phyloP scores from a whole-genome alignment of 805 yeast species.

The Pichia deserticola region DNA sequence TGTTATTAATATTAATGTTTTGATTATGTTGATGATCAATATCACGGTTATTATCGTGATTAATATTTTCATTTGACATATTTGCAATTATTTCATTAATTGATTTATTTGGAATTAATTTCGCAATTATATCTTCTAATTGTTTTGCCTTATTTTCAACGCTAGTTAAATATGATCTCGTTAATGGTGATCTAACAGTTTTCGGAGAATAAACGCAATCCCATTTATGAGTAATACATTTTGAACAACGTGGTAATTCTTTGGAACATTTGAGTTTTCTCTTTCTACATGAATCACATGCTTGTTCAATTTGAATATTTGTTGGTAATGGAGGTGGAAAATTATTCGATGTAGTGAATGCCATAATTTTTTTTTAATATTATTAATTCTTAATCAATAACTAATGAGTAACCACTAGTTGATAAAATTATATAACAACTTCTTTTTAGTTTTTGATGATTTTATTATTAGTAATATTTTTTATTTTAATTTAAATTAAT shows the following conservation, averaged over 20 bases:
- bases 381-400: background rate
- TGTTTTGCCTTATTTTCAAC: conserved; percentile 54
- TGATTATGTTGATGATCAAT: too few relatives aligned
- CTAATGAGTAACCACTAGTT: too few relatives aligned
- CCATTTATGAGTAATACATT: conserved; percentile 67
- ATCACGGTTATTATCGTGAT: too few relatives aligned
- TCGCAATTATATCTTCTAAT: conserved; percentile 38
- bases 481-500: too few relatives aligned
- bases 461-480: too few relatives aligned
- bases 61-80: background rate
- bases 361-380: too few relatives aligned
- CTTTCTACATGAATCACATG: conserved; percentile 78
- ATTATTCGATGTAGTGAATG: background rate
- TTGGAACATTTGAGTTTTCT: conserved; percentile 78
- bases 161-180: conserved; percentile 70
- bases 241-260: conserved; percentile 66
- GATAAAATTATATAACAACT: too few relatives aligned
- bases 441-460: too few relatives aligned
- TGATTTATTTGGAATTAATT: conserved; percentile 38
- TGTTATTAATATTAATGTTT: too few relatives aligned
- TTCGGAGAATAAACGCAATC: conserved; percentile 74
- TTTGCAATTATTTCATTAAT: conserved; percentile 29
- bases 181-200: conserved; percentile 69
- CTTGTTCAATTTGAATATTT: conserved; percentile 34
- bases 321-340: conserved; percentile 3